These are phyloP conservation scores for Trypanosoma melophagium DNA, from an alignment of 208 protist species.

Conservation along the genomic window DNA sequence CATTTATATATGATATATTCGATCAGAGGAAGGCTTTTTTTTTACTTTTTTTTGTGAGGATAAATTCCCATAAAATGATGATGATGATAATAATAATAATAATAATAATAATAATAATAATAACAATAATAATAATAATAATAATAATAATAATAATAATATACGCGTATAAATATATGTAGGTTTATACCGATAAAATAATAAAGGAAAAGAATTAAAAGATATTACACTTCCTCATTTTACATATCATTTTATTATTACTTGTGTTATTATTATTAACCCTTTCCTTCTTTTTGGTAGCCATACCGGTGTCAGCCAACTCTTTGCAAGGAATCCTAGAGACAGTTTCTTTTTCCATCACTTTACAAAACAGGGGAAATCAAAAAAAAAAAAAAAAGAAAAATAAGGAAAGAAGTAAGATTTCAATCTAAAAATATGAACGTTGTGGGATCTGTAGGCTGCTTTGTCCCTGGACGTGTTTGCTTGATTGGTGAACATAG, in stretches of 20 bases:
- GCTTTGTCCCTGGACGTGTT: constrained; percentile 40
- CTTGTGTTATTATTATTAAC: constrained; percentile 14
- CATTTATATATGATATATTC: too few relatives aligned
- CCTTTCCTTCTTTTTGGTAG: background rate
- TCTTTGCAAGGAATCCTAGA: background rate
- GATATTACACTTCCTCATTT: too few relatives aligned
- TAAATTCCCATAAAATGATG: background rate
- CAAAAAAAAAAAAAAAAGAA: background rate
- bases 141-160: background rate
- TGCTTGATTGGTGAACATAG: constrained; percentile 53
- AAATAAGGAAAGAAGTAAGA: background rate
- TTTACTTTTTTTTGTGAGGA: too few relatives aligned
- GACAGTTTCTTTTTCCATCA: too few relatives aligned
- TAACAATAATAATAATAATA: too few relatives aligned
- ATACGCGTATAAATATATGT: background rate
- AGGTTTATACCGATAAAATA: too few relatives aligned
- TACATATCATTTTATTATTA: too few relatives aligned
- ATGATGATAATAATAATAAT: background rate
- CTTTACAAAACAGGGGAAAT: background rate
- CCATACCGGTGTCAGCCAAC: background rate
- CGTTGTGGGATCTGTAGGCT: background rate
- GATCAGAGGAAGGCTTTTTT: too few relatives aligned
- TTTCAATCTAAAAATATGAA: background rate
- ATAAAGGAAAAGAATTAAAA: too few relatives aligned
- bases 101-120: too few relatives aligned